Evolutionary conservation across 1,139 yeast genomes (phyloP), one percentile per base, ranked within the genome.

Genomic region (Zygosaccharomyces pseudobailii): DNA sequence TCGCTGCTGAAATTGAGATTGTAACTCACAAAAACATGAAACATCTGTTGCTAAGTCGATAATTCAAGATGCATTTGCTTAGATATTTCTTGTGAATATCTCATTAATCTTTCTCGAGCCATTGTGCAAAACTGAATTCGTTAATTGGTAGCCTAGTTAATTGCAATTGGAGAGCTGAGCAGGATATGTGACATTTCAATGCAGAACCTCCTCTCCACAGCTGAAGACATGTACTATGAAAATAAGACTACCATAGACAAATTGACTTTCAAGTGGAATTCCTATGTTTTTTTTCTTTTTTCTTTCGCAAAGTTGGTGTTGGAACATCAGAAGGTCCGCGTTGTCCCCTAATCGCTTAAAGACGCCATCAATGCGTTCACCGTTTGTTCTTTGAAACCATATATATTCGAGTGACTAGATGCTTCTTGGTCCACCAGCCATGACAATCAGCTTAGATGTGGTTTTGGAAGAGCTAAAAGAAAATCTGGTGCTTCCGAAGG

Each of bases 401-500:
- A n/a, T 30, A 30, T 27, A 30, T 5, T 3, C 4, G 13, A 30
- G 33, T 30, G 5, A 4, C 6, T 9, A 9, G 10, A 27, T 27
- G 17, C 17, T 1, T 27, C n/a, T 27, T 27, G 30, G 5, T 27
- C 5, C 30, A n/a, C 30, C 10, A 32, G 20, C 10, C 36, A 6
- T 23, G 27, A 27, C 17, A 28, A 48, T 45, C 46, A 42, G 28
- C 21, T 27, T 36, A 21, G 37, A 43, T n/a, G 45, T 46, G 24
- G 41, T 59, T 6, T 36, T 60, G 19, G 42, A 50, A 20, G 57
- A 55, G 25, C 42, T 59, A 31, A 61, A 56, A 40, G 62, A 55
- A 27, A 50, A 55, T 42, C 41, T 62, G 20, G 55, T 57, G 35
- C 53, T 62, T 17, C 64, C 66, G 10, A 53, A 53, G 24, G 54